Evolutionary conservation across 495 filamentous ascomycete genomes (phyloP), one percentile per base, ranked within the genome.

Genomic region (Xanthoparmelia taractica): DNA sequence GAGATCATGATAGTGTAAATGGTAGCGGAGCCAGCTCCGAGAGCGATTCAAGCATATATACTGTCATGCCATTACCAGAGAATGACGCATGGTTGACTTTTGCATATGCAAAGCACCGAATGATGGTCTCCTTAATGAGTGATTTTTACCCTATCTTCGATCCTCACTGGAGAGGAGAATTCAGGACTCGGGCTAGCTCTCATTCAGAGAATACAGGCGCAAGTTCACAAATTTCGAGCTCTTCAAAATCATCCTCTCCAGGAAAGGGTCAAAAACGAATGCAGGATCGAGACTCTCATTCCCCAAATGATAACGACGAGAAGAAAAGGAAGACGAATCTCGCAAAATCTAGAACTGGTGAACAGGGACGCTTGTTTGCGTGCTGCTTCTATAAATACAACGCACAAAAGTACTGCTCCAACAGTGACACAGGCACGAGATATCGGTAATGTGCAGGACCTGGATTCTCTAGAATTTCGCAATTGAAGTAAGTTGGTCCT

Each of bases 401-500:
- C 31, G 4, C 43, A 18, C 40, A 61, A 15, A 61, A 50, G 17
- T 61, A 47, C 25, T 31, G 59, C 31, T 31, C 43, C 2, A 61
- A 31, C 17, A 17, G 12, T 17, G 34, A 37, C 2, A 47, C 34
- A 31, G 41, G 40, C 11, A 23, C 20, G 8, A 41, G 34, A n/a
- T 61, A 61, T 50, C 59, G 59, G 13, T 40, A 41, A 27, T 61
- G 59, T 50, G 43, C 36, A 1, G 59, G 59, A 20, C 59, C 43
- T 31, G 59, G 59, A 18, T 61, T 61, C 27, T n/a, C 15, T 4
- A 31, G 27, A 0, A 34, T 61, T 1, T 61, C 59, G 1, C 40
- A 31, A 47, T 15, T 61, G 40, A 61, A 61, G 45, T 47, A 23
- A 25, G 45, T 23, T 47, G n/a, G 8, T 25, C 45, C 20, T 25